Conservation (phyloP, 768 basidiomycete species). For the Termitomyces sp. region DNA sequence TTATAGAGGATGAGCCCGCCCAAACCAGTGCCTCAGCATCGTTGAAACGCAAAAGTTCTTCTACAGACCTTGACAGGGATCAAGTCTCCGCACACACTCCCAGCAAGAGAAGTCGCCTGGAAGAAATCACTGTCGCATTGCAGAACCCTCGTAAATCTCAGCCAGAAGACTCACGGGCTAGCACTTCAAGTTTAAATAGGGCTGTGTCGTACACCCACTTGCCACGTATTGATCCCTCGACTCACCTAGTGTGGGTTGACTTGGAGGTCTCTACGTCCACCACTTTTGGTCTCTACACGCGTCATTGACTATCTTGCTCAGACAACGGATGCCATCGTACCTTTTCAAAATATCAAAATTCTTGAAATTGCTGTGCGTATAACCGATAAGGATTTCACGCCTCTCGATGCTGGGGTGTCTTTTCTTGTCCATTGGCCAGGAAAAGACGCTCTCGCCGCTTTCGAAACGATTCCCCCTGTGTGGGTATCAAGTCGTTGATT, state of each 20-base stretch:
- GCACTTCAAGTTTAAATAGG: not conserved
- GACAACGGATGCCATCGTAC: not conserved
- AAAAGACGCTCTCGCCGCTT: not conserved
- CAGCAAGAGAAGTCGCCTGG: not conserved
- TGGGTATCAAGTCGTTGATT: not conserved
- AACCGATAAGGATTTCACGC: conserved; percentile 3
- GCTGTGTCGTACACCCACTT: not conserved
- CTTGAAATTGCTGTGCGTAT: conserved; percentile 7
- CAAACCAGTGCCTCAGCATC: not conserved
- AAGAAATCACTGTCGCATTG: not conserved
- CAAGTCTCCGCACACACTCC: not conserved
- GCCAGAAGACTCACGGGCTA: no score
- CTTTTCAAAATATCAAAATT: not conserved
- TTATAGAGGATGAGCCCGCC: not conserved
- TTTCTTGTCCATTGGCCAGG: conserved; percentile 5
- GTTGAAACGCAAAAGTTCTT: not conserved
- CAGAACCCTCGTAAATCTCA: not conserved
- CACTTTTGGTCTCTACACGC: no score
- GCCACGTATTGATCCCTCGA: not conserved
- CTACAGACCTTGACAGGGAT: not conserved
- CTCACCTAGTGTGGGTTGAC: not conserved
- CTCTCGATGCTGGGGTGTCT: conserved; percentile 7
- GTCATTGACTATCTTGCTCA: not conserved
- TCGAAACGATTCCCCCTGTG: not conserved
- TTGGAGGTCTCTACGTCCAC: not conserved